Evolutionary conservation across 2,329 filamentous ascomycete genomes (phyloP).

Genomic region (Penicillium decumbens): DNA sequence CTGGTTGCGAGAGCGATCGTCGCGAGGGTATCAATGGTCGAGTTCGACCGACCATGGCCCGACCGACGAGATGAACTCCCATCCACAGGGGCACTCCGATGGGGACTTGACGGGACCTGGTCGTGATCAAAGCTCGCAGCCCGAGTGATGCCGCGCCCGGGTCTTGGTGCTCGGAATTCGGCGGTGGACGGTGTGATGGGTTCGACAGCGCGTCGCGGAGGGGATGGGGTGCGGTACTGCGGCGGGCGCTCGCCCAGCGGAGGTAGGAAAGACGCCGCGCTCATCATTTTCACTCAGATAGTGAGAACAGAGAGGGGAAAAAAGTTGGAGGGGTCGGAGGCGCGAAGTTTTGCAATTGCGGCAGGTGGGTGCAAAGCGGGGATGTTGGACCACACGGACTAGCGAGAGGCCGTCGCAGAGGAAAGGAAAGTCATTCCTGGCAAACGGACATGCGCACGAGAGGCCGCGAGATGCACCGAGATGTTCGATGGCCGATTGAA

Average conservation of each 20-base stretch:
- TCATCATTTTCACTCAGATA: constrained; percentile 32
- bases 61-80: constrained; percentile 27
- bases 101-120: constrained; percentile 19
- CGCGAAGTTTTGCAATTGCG: constrained; percentile 30
- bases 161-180: constrained; percentile 30
- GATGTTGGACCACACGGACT: constrained; percentile 40
- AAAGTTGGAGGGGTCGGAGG: constrained; percentile 18
- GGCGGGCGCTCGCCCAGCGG: constrained; percentile 36
- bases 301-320: constrained; percentile 7
- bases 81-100: constrained; percentile 20
- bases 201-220: constrained; percentile 45
- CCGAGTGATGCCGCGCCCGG: constrained; percentile 26
- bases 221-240: constrained; percentile 46
- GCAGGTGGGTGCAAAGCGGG: constrained; percentile 41
- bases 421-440: constrained; percentile 41
- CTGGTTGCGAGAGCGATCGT: constrained; percentile 50
- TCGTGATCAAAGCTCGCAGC: constrained; percentile 25
- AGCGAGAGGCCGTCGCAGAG: constrained; percentile 36
- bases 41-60: constrained; percentile 44
- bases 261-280: constrained; percentile 37
- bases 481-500: constrained; percentile 20
- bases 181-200: constrained; percentile 41
- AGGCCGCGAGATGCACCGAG: constrained; percentile 20
- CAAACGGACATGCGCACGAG: constrained; percentile 25
- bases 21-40: constrained; percentile 48